phyloP scores from a whole-genome alignment of 305 asterid genomes.

The Fraxinus sp. region DNA sequence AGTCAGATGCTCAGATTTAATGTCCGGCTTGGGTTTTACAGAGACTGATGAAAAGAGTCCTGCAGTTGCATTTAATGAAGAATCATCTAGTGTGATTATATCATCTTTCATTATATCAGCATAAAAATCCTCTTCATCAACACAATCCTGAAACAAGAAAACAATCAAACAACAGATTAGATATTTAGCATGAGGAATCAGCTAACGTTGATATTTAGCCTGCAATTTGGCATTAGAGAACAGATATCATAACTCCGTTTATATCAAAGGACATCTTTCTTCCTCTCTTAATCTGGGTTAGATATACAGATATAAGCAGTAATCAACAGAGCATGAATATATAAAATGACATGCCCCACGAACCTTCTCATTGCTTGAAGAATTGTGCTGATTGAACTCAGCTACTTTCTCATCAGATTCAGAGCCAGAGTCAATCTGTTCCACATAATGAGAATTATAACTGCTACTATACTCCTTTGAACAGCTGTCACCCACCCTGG shows the following conservation, averaged over 20 bases:
- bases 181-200: neutral
- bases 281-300: neutral
- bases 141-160: slow-evolving; percentile 36
- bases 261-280: neutral
- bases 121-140: slow-evolving; percentile 65
- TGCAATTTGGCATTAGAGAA: neutral
- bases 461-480: slow-evolving; percentile 59
- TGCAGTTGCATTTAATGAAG: slow-evolving; percentile 26
- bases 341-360: neutral
- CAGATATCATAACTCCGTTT: neutral
- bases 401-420: slow-evolving; percentile 45
- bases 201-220: neutral
- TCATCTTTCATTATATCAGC: slow-evolving; percentile 87
- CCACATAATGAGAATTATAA: slow-evolving; percentile 54
- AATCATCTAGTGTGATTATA: slow-evolving; percentile 63
- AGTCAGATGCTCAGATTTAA: slow-evolving; percentile 23
- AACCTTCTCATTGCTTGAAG: slow-evolving; percentile 43
- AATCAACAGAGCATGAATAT: neutral
- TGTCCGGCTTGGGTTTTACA: slow-evolving; percentile 20
- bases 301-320: neutral
- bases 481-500: slow-evolving; percentile 34
- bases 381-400: slow-evolving; percentile 30
- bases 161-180: slow-evolving; percentile 2
- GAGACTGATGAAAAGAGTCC: slow-evolving; percentile 9
- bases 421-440: slow-evolving; percentile 43